Percentiles rank a stretch among this genome's conserved stretches.
Evolutionary conservation across 768 basidiomycete species (phyloP).

Genomic region (Mycena metata): DNA sequence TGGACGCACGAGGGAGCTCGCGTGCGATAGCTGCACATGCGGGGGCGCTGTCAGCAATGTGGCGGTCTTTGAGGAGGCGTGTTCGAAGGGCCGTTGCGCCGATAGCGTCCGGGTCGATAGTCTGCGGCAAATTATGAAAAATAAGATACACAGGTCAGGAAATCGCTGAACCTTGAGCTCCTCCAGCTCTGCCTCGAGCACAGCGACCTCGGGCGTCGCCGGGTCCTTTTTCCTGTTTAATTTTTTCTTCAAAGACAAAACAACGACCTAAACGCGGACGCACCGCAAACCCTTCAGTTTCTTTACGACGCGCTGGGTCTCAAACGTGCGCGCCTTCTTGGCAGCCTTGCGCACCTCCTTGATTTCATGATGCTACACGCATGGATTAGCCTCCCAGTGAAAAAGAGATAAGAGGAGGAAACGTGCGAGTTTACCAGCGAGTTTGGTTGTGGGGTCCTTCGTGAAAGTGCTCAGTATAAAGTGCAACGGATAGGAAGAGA

Average conservation of each 20-base stretch:
- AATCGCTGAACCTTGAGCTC: conserved; percentile 70
- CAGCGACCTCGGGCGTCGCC: conserved; percentile 54
- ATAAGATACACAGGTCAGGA: conserved; percentile 11
- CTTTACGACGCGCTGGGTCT: conserved; percentile 87
- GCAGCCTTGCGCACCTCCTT: conserved; percentile 81
- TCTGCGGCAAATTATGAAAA: conserved; percentile 53
- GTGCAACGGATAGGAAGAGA: neutral
- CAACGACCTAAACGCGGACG: conserved; percentile 25
- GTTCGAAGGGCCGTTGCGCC: conserved; percentile 75
- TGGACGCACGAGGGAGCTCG: conserved; percentile 53
- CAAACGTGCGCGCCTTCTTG: conserved; percentile 86
- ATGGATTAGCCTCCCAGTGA: conserved; percentile 14
- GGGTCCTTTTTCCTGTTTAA: conserved; percentile 54
- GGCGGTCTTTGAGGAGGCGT: conserved; percentile 81
- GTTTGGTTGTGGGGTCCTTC: conserved; percentile 56
- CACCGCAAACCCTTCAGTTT: conserved; percentile 80
- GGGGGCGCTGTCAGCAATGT: conserved; percentile 63
- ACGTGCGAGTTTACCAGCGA: conserved; percentile 70
- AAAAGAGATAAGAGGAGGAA: conserved; percentile 13
- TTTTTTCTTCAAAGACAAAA: conserved; percentile 8
- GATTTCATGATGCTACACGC: conserved; percentile 75
- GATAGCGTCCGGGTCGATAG: conserved; percentile 68
- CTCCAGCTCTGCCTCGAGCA: conserved; percentile 72
- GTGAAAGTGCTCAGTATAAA: neutral
- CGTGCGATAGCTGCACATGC: conserved; percentile 60